Base-by-base conservation (phyloP, 2,329 filamentous ascomycete genomes). In the Talaromyces amestolkiae region DNA sequence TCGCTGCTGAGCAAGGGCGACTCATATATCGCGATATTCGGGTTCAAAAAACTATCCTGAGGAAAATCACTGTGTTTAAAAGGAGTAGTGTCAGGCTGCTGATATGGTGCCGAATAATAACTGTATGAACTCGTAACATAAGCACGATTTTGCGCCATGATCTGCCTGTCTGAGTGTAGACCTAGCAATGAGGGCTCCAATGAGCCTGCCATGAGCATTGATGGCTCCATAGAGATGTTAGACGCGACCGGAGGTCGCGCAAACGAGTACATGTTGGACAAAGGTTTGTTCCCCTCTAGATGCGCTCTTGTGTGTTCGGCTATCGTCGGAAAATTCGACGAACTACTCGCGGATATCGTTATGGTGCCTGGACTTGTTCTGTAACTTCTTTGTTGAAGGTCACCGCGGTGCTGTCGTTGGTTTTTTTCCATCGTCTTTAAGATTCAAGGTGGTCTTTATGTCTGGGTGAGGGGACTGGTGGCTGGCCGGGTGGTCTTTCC, bases 391-490 rank as follows among this genome's bases (percentile, higher is more conserved):
- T 51, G 58, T 22, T 27, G 58, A 17, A 31, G 13, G 8, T 59
- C 53, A 58, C 33, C 41, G 17, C 54, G 53, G 35, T 37, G 33
- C 15, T 39, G 45, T 15, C 19, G 17, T 24, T 31, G 19, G 35
- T 19, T 31, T 22, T 41, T 35, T 41, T 65, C 56, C 63, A 65
- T 65, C 58, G 31, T 60, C n/a, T 54, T 37, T 33, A n/a, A 19
- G 53, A 17, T 17, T 27, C 11, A 33, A 13, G 37, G 11, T 45
- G 22, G 17, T 51, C 35, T 27, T 51, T 60, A 22, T 65, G 19
- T 43, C 17, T 45, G 45, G 19, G 6, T 24, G 33, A 31, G n/a
- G 15, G 43, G 31, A 51, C 33, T 59, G 24, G 54, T 22, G 37
- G 47, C 22, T 53, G 39, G n/a, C 13, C 11, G 49, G 22, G 13